Evolutionary conservation across 768 basidiomycete genomes (phyloP), one percentile per base, ranked within the genome.

Genomic region (Tephrocybe sp.): DNA sequence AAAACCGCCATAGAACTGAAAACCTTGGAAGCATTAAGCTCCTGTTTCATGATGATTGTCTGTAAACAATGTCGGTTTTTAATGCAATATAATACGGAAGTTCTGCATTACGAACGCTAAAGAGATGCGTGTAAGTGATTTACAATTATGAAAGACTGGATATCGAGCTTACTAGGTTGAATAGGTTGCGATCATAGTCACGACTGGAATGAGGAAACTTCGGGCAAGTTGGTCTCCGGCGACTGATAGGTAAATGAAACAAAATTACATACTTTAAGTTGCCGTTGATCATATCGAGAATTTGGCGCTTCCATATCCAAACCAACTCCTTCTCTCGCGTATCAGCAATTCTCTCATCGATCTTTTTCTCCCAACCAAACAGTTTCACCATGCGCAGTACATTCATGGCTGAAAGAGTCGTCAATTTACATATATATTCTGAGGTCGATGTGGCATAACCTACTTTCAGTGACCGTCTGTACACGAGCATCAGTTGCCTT

Each of bases 301-400:
- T 57, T 59, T 82, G 77, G 35, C 74, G 65, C 57, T 76, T 78
- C 71, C 74, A 77, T 34, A 84, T 68, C 64, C 73, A 76, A 3
- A 57, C 49, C 13, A 91, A 65, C 62, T 91, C 89, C 3, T 76
- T 75, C 36, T 84, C 77, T 51, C 88, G 76, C 56, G 80, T 80
- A 25, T 74, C 73, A 18, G 73, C 65, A 38, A 92, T 69, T 41
- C 73, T 72, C 11, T 73, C 62, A 21, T 76, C 69, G 59, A 86
- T 76, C 39, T 78, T 74, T 49, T 76, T 73, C 73, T 84, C 76
- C 77, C 87, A 79, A 7, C 75, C 87, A 56, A 89, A 87, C 34
- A 88, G 67, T 64, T 89, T 88, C 60, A 87, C 71, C 80, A 87
- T 86, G 15, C 84, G 75, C 12, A 85, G 63, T 16, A 81, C 77